Evolutionary conservation across 345 rosid genomes (phyloP), one percentile per base, ranked within the genome.

Genomic region (Brassica juncea): DNA sequence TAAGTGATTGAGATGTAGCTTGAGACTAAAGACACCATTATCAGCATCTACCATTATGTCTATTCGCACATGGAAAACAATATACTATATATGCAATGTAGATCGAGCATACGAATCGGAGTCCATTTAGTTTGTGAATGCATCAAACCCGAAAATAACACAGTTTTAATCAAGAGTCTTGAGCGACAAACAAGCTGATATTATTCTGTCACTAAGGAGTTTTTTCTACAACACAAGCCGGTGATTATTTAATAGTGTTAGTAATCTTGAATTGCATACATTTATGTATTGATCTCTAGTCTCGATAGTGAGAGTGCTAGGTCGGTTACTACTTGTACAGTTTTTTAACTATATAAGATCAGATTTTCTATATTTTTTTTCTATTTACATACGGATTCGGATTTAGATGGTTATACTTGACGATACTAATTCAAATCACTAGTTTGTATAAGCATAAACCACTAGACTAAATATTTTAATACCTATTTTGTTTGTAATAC

Each of bases 1-100:
- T 28, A 73, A 73, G 82, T 68, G 70, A 79, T 78, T 79, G 78
- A 49, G 60, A 42, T 60, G 77, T 79, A 34, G 77, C 82, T 79
- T 79, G 78, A 19, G 64, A 73, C 70, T 60, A 8, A 73, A 73
- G 82, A 60, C 65, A 79, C 78, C 78, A 73, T 68, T 73, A 79
- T 66, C 72, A 71, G 28, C 44, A 30, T 52, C 34, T n/a, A 65
- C 77, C 31, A 66, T 79, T 52, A 68, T 73, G 70, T 73, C 55
- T 72, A 57, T 60, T 25, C 47, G 55, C 67, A 64, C 62, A 66
- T 72, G 82, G 39, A 72, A 66, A 57, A 21, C 70, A 62, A 70
- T 69, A 68, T 16, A 12, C 37, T 27, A 35, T 30, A 19, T 65
- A 25, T 49, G 74, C 16, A 35, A 71, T 42, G 49, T 58, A 12